Percentiles rank a stretch among this genome's conserved stretches.
phyloP scores from a whole-genome alignment of 257 asterid genomes.

The Buddleja alternifolia region DNA sequence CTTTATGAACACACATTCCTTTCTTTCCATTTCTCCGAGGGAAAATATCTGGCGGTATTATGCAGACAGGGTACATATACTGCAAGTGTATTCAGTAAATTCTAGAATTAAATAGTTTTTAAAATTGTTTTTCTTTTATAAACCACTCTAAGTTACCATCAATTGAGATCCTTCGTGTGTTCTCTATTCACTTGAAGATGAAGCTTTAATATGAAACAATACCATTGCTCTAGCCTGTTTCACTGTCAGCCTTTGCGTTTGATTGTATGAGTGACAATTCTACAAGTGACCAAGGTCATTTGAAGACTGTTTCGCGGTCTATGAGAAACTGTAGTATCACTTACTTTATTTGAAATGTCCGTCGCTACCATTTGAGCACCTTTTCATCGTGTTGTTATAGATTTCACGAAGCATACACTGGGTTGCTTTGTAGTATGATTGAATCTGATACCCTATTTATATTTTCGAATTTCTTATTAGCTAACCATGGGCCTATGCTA shows the following conservation, averaged over 20 bases:
- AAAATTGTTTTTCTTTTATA: too few species aligned
- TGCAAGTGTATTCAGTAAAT: not conserved
- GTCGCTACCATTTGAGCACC: not conserved
- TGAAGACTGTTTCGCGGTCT: too few species aligned
- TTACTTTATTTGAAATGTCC: not conserved
- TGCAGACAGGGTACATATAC: not conserved
- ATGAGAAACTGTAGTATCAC: too few species aligned
- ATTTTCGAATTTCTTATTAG: not conserved
- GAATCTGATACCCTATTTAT: not conserved
- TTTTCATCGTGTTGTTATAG: not conserved
- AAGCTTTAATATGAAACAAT: not conserved
- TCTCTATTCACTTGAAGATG: not conserved
- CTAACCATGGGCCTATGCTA: not conserved
- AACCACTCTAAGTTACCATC: too few species aligned
- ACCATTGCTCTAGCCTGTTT: not conserved
- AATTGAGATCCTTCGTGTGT: not conserved
- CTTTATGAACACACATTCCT: not conserved
- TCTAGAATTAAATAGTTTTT: too few species aligned
- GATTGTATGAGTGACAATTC: constrained; percentile 1
- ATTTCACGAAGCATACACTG: constrained; percentile 8
- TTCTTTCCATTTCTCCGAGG: not conserved
- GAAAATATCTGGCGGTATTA: not conserved
- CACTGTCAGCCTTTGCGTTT: not conserved
- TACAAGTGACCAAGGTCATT: not conserved
- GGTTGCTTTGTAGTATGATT: constrained; percentile 6